phyloP scores from a whole-genome alignment of 768 basidiomycete species.

The Boletus patriciae region DNA sequence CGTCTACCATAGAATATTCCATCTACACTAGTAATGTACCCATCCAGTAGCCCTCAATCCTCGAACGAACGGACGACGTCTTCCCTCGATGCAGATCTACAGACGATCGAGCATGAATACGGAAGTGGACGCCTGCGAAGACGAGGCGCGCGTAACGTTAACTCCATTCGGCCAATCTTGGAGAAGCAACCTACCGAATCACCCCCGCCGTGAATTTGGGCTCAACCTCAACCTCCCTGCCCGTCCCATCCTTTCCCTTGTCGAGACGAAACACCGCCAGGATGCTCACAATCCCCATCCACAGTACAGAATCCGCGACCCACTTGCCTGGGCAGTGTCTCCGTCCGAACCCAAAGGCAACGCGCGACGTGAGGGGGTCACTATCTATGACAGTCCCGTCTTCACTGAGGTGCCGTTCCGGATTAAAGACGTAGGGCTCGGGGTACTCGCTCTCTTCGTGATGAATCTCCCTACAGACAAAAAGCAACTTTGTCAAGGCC shows the following conservation, averaged over 20 bases:
- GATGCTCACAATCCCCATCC: slow-evolving; percentile 33
- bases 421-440: slow-evolving; percentile 26
- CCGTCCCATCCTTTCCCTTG: slow-evolving; percentile 24
- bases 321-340: slow-evolving; percentile 34
- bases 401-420: slow-evolving; percentile 25
- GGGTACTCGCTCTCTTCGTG: slow-evolving; percentile 33
- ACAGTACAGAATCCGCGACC: slow-evolving; percentile 32
- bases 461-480: slow-evolving; percentile 27
- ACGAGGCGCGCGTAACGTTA: slow-evolving; percentile 13
- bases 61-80: slow-evolving; percentile 15
- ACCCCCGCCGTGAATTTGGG: slow-evolving; percentile 35
- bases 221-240: slow-evolving; percentile 25
- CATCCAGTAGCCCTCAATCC: slow-evolving; percentile 10
- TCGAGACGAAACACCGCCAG: slow-evolving; percentile 25
- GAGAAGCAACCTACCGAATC: slow-evolving; percentile 28
- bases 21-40: neutral
- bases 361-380: slow-evolving; percentile 29
- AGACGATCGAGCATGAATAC: slow-evolving; percentile 31
- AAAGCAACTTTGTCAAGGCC: neutral
- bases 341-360: slow-evolving; percentile 32
- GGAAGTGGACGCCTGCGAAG: slow-evolving; percentile 31
- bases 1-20: neutral
- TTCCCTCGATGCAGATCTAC: slow-evolving; percentile 29
- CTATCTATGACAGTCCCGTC: slow-evolving; percentile 26
- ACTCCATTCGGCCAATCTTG: slow-evolving; percentile 3